A percentile compares a stretch with the other conserved stretches of the same genome.
phyloP scores from a whole-genome alignment of 257 asterid species.

The Jacaranda mimosifolia region DNA sequence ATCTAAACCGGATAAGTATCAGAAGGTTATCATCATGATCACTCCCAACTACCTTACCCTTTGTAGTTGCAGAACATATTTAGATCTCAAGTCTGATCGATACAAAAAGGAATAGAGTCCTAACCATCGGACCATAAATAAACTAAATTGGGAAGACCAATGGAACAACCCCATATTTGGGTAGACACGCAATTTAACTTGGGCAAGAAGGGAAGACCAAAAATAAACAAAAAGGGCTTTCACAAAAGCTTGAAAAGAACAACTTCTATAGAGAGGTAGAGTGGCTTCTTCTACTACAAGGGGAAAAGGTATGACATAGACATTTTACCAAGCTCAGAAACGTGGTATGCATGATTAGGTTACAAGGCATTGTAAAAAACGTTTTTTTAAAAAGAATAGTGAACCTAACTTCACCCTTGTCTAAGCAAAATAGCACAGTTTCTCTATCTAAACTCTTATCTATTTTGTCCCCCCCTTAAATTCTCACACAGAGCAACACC shows the following conservation, averaged over 20 bases:
- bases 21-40: too few species aligned
- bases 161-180: too few species aligned
- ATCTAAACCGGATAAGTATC: too few species aligned
- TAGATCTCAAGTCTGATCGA: neutral
- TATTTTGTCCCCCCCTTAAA: constrained; percentile 40
- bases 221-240: constrained; percentile 4
- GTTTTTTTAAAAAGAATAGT: constrained; percentile 39
- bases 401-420: constrained; percentile 84
- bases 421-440: constrained; percentile 73
- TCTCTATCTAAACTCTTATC: constrained; percentile 42
- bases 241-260: constrained; percentile 42
- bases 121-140: neutral
- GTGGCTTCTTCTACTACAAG: constrained; percentile 60
- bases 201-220: constrained; percentile 41
- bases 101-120: neutral
- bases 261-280: constrained; percentile 48
- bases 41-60: too few species aligned
- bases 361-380: constrained; percentile 53
- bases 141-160: too few species aligned
- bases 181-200: constrained; percentile 31
- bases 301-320: constrained; percentile 57
- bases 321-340: constrained; percentile 61
- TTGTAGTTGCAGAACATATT: too few species aligned
- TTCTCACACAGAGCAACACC: constrained; percentile 55
- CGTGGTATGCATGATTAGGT: constrained; percentile 57